phyloP scores from a whole-genome alignment of 2,329 filamentous ascomycete genomes.

The Alternaria solani region DNA sequence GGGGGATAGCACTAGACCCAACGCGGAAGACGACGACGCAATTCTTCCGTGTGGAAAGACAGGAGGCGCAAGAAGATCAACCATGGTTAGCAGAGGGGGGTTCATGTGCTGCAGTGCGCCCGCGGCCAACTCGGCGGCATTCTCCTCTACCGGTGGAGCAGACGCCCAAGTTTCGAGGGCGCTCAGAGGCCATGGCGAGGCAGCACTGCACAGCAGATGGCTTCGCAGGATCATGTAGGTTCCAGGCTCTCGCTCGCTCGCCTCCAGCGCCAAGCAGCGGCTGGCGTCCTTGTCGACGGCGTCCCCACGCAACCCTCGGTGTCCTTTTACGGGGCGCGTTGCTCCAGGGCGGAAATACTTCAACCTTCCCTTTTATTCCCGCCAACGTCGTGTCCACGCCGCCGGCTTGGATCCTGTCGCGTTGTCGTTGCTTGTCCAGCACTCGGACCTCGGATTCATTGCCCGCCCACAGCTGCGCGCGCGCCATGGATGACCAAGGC shows the following conservation, averaged over 20 bases:
- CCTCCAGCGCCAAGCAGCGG: constrained; percentile 24
- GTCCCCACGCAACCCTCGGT: constrained; percentile 19
- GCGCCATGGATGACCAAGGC: constrained; percentile 18
- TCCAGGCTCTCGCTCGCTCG: not conserved
- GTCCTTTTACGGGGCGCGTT: constrained; percentile 21
- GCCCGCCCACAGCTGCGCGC: constrained; percentile 1
- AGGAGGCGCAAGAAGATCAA: not conserved
- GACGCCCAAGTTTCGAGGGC: no score
- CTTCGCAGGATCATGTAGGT: not conserved
- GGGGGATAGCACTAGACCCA: not conserved
- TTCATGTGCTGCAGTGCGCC: not conserved
- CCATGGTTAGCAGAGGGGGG: not conserved
- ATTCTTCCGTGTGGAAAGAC: not conserved
- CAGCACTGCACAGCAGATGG: not conserved
- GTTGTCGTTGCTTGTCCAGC: constrained; percentile 2
- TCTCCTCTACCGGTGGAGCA: not conserved
- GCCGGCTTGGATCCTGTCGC: constrained; percentile 12
- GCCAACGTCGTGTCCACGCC: constrained; percentile 31
- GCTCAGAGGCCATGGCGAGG: not conserved
- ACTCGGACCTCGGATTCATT: not conserved
- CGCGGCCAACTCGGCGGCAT: not conserved
- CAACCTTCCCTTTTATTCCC: constrained; percentile 35
- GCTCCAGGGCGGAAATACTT: constrained; percentile 28
- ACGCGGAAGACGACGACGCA: not conserved
- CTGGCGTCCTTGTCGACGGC: constrained; percentile 21